These are phyloP conservation scores for Chrysophaeum taylorii DNA, from an alignment of 352 stramenopile genomes.

Conservation along the genomic window DNA sequence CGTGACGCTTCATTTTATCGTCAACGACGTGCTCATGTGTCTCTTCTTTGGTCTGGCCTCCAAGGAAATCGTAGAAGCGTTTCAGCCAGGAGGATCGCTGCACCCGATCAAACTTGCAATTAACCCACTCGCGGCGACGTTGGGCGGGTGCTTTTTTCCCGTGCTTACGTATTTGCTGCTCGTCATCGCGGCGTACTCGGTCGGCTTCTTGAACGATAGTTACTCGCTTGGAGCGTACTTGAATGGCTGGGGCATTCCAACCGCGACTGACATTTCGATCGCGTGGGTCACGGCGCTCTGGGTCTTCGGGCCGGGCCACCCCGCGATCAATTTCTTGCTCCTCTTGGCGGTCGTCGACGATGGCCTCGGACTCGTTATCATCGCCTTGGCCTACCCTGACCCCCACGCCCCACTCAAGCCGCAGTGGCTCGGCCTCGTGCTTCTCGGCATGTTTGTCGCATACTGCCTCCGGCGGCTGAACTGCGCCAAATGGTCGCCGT, in stretches of 20 bases:
- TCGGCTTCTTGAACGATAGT: too few relatives aligned
- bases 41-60: too few relatives aligned
- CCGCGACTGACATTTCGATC: slow-evolving; percentile 8
- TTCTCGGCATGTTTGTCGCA: background rate
- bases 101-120: too few relatives aligned
- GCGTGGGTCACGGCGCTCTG: slow-evolving; percentile 4
- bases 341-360: slow-evolving; percentile 10
- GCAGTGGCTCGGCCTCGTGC: background rate
- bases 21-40: slow-evolving; percentile 12
- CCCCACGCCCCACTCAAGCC: background rate
- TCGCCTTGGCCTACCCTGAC: background rate
- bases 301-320: slow-evolving; percentile 9
- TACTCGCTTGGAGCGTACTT: background rate
- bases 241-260: slow-evolving; percentile 7
- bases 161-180: too few relatives aligned
- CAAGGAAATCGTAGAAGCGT: too few relatives aligned
- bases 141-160: too few relatives aligned
- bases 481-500: background rate
- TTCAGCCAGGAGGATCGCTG: too few relatives aligned
- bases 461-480: background rate
- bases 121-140: too few relatives aligned
- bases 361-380: slow-evolving; percentile 8
- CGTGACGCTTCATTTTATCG: slow-evolving; percentile 8
- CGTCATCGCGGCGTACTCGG: too few relatives aligned
- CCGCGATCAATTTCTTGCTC: slow-evolving; percentile 3